Conservation (phyloP, 2,329 filamentous ascomycete genomes). For the Xylaria hypoxylon region DNA sequence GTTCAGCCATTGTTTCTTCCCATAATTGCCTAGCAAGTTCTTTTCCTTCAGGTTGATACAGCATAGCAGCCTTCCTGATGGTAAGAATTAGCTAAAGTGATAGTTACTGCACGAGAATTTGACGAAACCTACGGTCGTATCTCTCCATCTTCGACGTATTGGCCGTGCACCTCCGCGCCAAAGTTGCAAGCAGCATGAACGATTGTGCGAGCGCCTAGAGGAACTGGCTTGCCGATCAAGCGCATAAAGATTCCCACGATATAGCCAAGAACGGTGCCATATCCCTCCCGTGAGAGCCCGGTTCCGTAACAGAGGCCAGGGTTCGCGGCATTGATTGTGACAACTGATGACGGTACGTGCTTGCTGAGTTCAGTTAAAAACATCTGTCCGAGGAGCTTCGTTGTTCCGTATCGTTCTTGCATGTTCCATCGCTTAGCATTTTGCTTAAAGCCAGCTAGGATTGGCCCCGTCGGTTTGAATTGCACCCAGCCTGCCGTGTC, state of each 20-base stretch:
- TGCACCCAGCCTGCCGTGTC: conserved; percentile 41
- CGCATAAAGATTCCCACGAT: neutral
- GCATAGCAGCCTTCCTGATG: neutral
- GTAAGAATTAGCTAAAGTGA: neutral
- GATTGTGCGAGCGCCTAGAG: conserved; percentile 34
- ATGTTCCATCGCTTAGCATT: conserved; percentile 23
- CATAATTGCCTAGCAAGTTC: neutral
- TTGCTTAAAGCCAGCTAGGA: conserved; percentile 36
- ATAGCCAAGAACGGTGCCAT: neutral
- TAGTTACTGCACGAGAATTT: neutral
- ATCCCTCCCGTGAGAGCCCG: conserved; percentile 11
- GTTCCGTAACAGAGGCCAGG: conserved; percentile 40
- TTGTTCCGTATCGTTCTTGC: conserved; percentile 38
- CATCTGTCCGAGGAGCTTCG: conserved; percentile 48
- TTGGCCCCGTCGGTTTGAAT: conserved; percentile 36
- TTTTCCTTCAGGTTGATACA: neutral
- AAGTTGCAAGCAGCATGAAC: conserved; percentile 27
- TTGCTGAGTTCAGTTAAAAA: conserved; percentile 48
- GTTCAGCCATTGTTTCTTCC: conserved; percentile 1
- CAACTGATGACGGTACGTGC: conserved; percentile 39
- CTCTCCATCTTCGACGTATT: conserved; percentile 39
- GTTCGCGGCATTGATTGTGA: conserved; percentile 29
- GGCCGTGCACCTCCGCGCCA: conserved; percentile 33
- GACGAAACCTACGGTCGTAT: conserved; percentile 36
- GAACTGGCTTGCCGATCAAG: conserved; percentile 20